Percentiles rank a stretch among this genome's conserved stretches.
These are phyloP conservation scores for Thermomyces lanuginosus DNA, from an alignment of 2,329 filamentous ascomycete genomes.

Conservation along the genomic window DNA sequence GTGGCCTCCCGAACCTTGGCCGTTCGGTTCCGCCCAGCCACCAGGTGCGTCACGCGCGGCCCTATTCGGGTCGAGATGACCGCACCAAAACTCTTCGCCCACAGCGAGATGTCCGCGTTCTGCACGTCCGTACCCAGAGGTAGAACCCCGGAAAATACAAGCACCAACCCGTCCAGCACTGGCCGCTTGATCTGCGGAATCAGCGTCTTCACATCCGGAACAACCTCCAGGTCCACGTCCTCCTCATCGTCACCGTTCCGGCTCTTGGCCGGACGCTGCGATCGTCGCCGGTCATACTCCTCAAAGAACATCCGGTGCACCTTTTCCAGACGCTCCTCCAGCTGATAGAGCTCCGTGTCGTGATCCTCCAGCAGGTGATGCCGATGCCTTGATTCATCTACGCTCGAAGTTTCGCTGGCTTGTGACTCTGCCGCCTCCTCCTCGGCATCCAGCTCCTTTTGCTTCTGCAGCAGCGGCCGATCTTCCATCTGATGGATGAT, in stretches of 20 bases:
- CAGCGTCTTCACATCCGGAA: conserved; percentile 76
- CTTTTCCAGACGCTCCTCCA: conserved; percentile 58
- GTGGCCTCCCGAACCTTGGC: conserved; percentile 82
- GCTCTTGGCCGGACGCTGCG: conserved; percentile 25
- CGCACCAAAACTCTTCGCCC: conserved; percentile 75
- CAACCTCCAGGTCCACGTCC: conserved; percentile 38
- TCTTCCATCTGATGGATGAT: conserved; percentile 81
- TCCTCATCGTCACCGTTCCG: conserved; percentile 34
- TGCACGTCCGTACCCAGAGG: conserved; percentile 65
- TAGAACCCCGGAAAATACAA: conserved; percentile 84
- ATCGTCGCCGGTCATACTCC: conserved; percentile 50
- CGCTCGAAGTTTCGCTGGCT: conserved; percentile 28
- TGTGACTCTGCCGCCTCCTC: conserved; percentile 46
- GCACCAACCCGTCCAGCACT: conserved; percentile 56
- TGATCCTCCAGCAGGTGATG: conserved; percentile 78
- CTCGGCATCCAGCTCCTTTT: conserved; percentile 77
- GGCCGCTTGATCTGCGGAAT: conserved; percentile 64
- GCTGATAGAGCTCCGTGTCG: conserved; percentile 61
- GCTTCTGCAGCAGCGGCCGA: conserved; percentile 75
- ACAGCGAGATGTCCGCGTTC: conserved; percentile 70
- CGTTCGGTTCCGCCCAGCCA: conserved; percentile 51
- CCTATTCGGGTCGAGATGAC: conserved; percentile 31
- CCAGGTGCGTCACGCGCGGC: conserved; percentile 33
- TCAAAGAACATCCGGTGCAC: conserved; percentile 72
- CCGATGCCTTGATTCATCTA: conserved; percentile 32